phyloP scores from a whole-genome alignment of 441 rosid species.

The Capsella rubella region DNA sequence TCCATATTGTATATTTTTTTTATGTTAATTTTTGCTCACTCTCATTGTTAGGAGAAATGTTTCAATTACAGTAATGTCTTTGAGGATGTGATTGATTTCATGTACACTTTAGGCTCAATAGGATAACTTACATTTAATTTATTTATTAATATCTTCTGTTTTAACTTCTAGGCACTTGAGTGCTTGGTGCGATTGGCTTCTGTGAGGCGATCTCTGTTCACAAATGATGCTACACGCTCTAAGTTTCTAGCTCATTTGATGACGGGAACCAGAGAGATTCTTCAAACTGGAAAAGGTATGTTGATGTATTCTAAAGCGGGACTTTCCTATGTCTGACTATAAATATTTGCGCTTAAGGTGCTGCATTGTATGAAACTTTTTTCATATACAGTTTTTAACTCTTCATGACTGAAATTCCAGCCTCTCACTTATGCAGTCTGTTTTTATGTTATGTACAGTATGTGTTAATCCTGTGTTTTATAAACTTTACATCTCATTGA shows the following conservation, averaged over 20 bases:
- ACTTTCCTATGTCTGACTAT: constrained; percentile 8
- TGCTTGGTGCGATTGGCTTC: constrained; percentile 98
- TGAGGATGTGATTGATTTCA: constrained; percentile 28
- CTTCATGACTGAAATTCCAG: constrained; percentile 5
- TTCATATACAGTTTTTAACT: constrained; percentile 22
- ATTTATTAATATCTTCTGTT: constrained; percentile 27
- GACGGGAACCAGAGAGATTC: constrained; percentile 96
- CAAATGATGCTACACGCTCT: constrained; percentile 85
- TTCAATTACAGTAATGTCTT: constrained; percentile 25
- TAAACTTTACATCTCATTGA: constrained; percentile 3
- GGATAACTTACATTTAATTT: constrained; percentile 7
- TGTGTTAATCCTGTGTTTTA: constrained; percentile 14
- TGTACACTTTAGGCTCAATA: constrained; percentile 22
- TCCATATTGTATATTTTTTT: neutral
- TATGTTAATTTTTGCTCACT: constrained; percentile 13
- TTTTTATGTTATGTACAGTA: constrained; percentile 4
- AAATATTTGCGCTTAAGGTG: constrained; percentile 5
- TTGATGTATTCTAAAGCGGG: constrained; percentile 17
- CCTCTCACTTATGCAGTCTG: constrained; percentile 22
- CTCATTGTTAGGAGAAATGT: constrained; percentile 8
- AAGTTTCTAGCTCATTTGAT: constrained; percentile 92
- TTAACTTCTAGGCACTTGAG: constrained; percentile 80
- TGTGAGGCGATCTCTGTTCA: constrained; percentile 90
- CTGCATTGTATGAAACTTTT: constrained; percentile 24
- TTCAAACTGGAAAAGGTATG: constrained; percentile 89